Evolutionary conservation across 73 alveolate species (phyloP), one percentile per base, ranked within the genome.

Genomic region (Diophrys appendiculata): DNA sequence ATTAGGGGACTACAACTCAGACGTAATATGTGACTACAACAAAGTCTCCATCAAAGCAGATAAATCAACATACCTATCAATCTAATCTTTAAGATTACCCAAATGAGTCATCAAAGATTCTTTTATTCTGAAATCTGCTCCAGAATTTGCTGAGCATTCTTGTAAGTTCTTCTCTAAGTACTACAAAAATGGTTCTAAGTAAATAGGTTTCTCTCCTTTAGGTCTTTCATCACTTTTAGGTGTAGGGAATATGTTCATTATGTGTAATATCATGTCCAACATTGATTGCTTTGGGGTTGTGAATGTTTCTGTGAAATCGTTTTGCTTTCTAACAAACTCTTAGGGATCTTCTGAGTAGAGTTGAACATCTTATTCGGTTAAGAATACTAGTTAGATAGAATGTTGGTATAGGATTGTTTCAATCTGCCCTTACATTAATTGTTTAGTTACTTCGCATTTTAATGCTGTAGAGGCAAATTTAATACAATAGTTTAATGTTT

Each of bases 251-350:
- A 82, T 28, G 65, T 73, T 33, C 26, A 65, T 52, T 13, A 26
- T 26, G 43, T 72, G 69, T 26, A 53, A 1, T 28, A 88, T 69
- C 68, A 83, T 52, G 73, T 88, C 95, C 0, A 76, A n/a, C 5
- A 80, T 88, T n/a, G 92, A 33, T 64, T 52, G 33, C 72, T 73
- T 88, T 0, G 92, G 86, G 29, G 86, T 33, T 55, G 35, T 77
- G 75, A 72, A 54, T 24, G 90, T 35, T 65, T 76, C 86, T 2
- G 95, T 69, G 81, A 77, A 73, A 60, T 92, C 97, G 65, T 86
- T 88, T 27, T 72, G 72, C 78, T 88, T 92, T 52, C 94, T 81
- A 43, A 92, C 82, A 70, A 77, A 92, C 76, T 92, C 97, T 52
- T 76, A 84, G 14, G 95, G 95, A 52, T 92, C 97, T 18, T 67